phyloP scores from a whole-genome alignment of 2,329 filamentous ascomycete genomes.

The Aureobasidium sp. region DNA sequence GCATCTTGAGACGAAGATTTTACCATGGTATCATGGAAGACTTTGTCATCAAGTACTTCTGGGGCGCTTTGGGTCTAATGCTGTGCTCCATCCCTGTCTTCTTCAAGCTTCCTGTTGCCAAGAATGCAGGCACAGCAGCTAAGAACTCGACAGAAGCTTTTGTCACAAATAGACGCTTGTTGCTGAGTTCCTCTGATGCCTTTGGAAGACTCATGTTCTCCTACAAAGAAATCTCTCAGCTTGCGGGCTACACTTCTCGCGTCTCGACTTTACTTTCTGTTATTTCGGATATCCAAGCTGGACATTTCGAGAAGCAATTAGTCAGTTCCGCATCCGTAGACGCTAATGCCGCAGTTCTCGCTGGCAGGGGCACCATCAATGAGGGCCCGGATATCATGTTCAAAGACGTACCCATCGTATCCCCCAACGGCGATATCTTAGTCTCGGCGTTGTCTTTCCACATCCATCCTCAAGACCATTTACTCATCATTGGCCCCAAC shows the following conservation, averaged over 20 bases:
- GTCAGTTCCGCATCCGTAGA: conserved; percentile 80
- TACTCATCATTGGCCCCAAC: conserved; percentile 92
- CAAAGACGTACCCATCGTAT: conserved; percentile 85
- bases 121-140: conserved; percentile 33
- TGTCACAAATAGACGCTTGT: conserved; percentile 85
- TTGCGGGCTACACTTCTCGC: conserved; percentile 89
- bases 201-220: conserved; percentile 97
- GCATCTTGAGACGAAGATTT: conserved; percentile 79
- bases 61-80: conserved; percentile 84
- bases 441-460: conserved; percentile 79
- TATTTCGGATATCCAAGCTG: conserved; percentile 85
- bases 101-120: conserved; percentile 76
- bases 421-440: conserved; percentile 89
- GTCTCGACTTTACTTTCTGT: conserved; percentile 85
- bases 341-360: conserved; percentile 73
- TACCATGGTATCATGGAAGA: conserved; percentile 99
- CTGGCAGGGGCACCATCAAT: conserved; percentile 69
- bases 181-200: conserved; percentile 88
- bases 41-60: conserved; percentile 99
- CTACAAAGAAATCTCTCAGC: conserved; percentile 92
- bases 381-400: conserved; percentile 83
- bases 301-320: conserved; percentile 92
- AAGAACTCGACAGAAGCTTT: conserved; percentile 50
- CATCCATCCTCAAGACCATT: conserved; percentile 77
- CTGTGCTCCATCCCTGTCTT: conserved; percentile 95